Conservation (phyloP, 2,329 filamentous ascomycete species). For the Xylaria sp. region DNA sequence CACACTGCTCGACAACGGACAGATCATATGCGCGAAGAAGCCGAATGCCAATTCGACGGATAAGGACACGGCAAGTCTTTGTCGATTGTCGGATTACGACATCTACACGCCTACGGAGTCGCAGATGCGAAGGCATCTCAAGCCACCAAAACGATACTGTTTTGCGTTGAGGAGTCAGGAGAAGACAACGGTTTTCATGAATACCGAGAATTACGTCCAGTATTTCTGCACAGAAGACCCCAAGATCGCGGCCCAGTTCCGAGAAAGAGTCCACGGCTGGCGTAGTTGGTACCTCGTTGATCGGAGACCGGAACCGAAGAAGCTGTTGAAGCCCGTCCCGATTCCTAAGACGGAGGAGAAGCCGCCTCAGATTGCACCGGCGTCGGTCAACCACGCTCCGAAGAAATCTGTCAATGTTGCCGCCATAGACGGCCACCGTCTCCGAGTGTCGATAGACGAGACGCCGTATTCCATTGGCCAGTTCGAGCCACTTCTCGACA, state of each 20-base stretch:
- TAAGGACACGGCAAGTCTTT: conserved; percentile 72
- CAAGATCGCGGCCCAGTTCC: conserved; percentile 67
- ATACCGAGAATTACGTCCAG: conserved; percentile 85
- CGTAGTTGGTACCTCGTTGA: conserved; percentile 89
- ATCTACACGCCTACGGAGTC: conserved; percentile 77
- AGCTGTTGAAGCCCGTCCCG: conserved; percentile 34
- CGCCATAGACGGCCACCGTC: conserved; percentile 39
- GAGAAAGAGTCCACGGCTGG: conserved; percentile 75
- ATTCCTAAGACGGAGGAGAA: conserved; percentile 35
- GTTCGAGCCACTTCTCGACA: conserved; percentile 69
- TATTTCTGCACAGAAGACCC: conserved; percentile 85
- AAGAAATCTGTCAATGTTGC: conserved; percentile 38
- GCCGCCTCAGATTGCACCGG: conserved; percentile 33
- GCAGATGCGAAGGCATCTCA: conserved; percentile 70
- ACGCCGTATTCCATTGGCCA: conserved; percentile 66
- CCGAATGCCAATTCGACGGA: conserved; percentile 57
- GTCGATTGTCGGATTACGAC: conserved; percentile 89
- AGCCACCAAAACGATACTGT: conserved; percentile 82
- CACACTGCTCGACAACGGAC: conserved; percentile 73
- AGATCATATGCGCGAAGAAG: conserved; percentile 73
- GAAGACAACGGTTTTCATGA: conserved; percentile 80
- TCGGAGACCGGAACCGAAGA: conserved; percentile 51
- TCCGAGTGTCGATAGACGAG: conserved; percentile 49
- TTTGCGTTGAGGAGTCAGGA: conserved; percentile 92
- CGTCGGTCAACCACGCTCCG: conserved; percentile 30